Evolutionary conservation across 2,329 filamentous ascomycete species (phyloP), one percentile per base, ranked within the genome.

Genomic region (Alternaria ventricosa): DNA sequence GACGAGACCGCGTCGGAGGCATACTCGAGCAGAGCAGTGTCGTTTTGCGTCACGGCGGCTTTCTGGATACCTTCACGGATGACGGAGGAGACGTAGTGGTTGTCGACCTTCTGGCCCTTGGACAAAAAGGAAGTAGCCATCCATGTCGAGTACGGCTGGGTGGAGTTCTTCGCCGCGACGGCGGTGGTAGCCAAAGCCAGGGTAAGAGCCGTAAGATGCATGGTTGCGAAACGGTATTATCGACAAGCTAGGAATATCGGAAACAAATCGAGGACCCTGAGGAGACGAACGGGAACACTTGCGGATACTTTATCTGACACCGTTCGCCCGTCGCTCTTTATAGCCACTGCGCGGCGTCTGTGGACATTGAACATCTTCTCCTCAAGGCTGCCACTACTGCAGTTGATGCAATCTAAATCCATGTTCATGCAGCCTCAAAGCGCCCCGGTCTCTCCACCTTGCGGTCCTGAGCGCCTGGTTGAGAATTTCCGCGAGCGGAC

Each of bases 101-200:
- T 79, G n/a, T 81, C 81, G 0, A 81, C 73, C n/a, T 61, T 58
- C 76, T 65, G 79, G 75, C 54, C 74, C 70, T 78, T 78, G n/a
- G 70, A 73, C 45, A 86, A 82, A 68, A 84, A 83, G 2, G 84
- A 86, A 54, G 84, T 79, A 11, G 84, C 81, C 79, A 86, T 84
- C 78, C 78, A 80, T 66, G 71, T 73, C 60, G 78, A 79, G 60
- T 71, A 79, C 28, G 75, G 73, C 50, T 69, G 67, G 27, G 68
- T 68, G 9, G 67, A 50, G 25, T 63, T 72, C 18, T 71, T 63
- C 10, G 73, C 73, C 13, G 75, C 72, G n/a, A 73, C 50, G 2
- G 68, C 61, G 23, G 69, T 71, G 46, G 69, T 57, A 25, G 71
- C 63, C 60, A 76, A 61, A 7, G 67, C 70, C 22, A 74, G 67